Percentiles rank a stretch among this genome's conserved stretches.
phyloP scores from a whole-genome alignment of 805 yeast genomes.

The Wickerhamomyces hampshirensis region DNA sequence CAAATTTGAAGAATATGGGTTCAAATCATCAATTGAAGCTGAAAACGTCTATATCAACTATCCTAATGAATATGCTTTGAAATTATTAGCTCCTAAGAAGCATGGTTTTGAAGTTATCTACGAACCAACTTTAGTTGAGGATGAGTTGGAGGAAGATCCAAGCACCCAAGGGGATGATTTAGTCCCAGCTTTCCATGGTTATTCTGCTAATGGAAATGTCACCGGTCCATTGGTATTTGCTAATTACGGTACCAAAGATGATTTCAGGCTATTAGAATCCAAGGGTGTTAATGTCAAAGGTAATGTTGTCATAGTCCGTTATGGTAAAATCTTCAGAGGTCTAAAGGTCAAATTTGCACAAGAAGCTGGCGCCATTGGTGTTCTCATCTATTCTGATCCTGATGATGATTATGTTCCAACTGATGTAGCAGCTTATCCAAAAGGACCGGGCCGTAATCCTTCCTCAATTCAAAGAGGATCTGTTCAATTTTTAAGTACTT shows the following conservation, averaged over 20 bases:
- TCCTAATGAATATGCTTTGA: constrained; percentile 52
- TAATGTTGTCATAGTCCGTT: constrained; percentile 61
- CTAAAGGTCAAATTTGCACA: constrained; percentile 74
- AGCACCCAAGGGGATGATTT: constrained; percentile 37
- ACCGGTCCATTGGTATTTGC: constrained; percentile 63
- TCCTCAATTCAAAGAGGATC: constrained; percentile 75
- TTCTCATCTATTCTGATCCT: constrained; percentile 65
- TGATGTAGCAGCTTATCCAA: constrained; percentile 63
- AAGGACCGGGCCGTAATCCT: constrained; percentile 76
- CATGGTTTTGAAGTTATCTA: constrained; percentile 29
- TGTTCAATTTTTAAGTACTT: constrained; percentile 52
- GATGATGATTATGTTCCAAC: constrained; percentile 54
- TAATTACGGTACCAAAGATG: constrained; percentile 62
- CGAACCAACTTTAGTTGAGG: constrained; percentile 51
- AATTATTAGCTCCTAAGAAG: constrained; percentile 29
- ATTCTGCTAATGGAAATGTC: constrained; percentile 70
- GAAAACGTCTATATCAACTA: constrained; percentile 61
- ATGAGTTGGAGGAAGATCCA: constrained; percentile 46
- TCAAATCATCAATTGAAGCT: constrained; percentile 46
- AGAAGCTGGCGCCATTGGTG: constrained; percentile 64
- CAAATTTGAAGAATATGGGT: constrained; percentile 57
- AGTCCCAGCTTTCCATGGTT: constrained; percentile 73
- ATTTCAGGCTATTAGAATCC: constrained; percentile 43
- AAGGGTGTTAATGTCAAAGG: constrained; percentile 48
- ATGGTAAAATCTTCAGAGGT: constrained; percentile 66